Evolutionary conservation across 306 rosid species (phyloP).

Genomic region (Gynostemma pentaphyllum): DNA sequence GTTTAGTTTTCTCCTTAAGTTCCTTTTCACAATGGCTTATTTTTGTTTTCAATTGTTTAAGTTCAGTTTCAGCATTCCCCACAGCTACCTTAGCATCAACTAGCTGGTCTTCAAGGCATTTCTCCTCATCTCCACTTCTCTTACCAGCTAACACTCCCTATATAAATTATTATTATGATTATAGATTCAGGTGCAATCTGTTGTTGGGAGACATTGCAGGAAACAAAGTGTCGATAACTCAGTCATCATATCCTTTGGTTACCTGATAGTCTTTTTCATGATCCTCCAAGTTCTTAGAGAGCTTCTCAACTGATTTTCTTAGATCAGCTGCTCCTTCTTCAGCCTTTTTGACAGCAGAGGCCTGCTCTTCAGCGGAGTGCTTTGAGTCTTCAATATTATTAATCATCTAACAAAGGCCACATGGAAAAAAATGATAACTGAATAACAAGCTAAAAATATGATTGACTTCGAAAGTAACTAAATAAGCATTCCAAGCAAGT

Average conservation of each 20-base stretch:
- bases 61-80: conserved; percentile 81
- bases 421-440: conserved; percentile 14
- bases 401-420: conserved; percentile 36
- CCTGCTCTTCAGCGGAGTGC: conserved; percentile 59
- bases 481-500: background rate
- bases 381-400: conserved; percentile 70
- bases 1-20: conserved; percentile 58
- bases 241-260: conserved; percentile 10
- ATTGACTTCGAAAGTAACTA: conserved; percentile 4
- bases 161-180: background rate
- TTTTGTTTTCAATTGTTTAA: conserved; percentile 71
- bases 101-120: conserved; percentile 84
- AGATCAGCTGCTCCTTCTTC: conserved; percentile 89
- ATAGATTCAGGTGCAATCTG: background rate
- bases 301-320: conserved; percentile 54
- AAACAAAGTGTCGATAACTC: background rate
- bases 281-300: conserved; percentile 56
- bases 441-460: background rate
- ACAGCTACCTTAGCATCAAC: conserved; percentile 86
- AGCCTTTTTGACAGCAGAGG: conserved; percentile 58
- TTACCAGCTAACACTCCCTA: conserved; percentile 90
- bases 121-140: conserved; percentile 84
- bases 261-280: conserved; percentile 88
- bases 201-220: background rate
- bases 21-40: conserved; percentile 76